phyloP scores from a whole-genome alignment of 1,284 basidiomycete genomes.

The Cutaneotrichosporon cavernicola region DNA sequence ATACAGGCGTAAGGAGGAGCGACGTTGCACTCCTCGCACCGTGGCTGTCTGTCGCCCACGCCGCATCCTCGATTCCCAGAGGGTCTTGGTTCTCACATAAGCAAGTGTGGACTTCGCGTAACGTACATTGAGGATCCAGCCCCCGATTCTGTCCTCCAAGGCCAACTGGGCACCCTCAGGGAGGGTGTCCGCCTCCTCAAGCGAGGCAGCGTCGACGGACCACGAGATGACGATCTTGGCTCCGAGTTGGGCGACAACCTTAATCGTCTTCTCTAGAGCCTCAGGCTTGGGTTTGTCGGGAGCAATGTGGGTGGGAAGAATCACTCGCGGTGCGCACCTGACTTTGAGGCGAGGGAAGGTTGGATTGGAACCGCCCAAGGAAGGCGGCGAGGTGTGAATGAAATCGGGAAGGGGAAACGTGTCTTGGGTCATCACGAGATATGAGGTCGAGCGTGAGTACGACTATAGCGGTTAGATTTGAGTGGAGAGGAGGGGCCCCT shows the following conservation, averaged over 20 bases:
- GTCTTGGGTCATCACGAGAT: not conserved
- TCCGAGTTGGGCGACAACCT: conserved; percentile 27
- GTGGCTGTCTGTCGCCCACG: not conserved
- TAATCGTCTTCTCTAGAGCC: conserved; percentile 27
- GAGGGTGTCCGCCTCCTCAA: not conserved
- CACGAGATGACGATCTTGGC: conserved; percentile 24
- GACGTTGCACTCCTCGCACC: not conserved
- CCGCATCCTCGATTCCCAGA: conserved; percentile 9
- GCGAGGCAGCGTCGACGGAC: conserved; percentile 3
- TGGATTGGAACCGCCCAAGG: too few species aligned
- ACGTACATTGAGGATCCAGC: conserved; percentile 3
- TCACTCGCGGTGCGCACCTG: conserved; percentile 18
- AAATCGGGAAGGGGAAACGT: not conserved
- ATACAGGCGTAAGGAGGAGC: conserved; percentile 4
- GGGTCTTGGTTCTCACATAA: conserved; percentile 14
- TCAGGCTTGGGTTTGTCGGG: conserved; percentile 16
- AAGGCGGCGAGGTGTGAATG: not conserved
- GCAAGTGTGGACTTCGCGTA: not conserved
- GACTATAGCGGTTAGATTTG: not conserved
- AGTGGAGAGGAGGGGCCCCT: not conserved
- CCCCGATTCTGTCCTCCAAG: conserved; percentile 5
- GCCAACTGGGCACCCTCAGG: not conserved
- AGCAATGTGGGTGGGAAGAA: conserved; percentile 22
- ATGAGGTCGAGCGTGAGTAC: not conserved
- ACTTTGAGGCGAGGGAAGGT: conserved; percentile 21